A percentile compares a stretch with the other conserved stretches of the same genome.
Evolutionary conservation across 2,329 filamentous ascomycete species (phyloP).

Genomic region (Tothia fuscella): DNA sequence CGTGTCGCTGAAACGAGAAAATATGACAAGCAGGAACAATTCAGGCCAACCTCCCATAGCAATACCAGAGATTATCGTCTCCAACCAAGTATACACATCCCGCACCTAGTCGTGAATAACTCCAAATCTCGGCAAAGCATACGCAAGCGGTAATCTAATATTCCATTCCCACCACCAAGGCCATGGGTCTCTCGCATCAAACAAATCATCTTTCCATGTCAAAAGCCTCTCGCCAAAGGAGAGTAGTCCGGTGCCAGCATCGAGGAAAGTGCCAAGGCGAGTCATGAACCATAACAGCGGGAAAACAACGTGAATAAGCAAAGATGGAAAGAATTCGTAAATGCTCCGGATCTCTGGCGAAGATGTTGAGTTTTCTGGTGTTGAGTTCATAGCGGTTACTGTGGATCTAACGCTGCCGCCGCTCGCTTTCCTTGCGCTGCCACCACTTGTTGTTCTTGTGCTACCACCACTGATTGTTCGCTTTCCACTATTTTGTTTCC

Average conservation of each 20-base stretch:
- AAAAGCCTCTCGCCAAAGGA: not conserved
- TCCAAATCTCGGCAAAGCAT: not conserved
- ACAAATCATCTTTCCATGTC: not conserved
- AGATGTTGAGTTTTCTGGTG: not conserved
- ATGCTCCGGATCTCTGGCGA: not conserved
- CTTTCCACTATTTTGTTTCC: not conserved
- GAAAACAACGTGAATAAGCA: not conserved
- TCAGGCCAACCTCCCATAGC: no score
- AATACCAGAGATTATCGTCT: no score
- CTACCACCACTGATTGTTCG: not conserved
- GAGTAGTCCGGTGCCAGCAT: not conserved
- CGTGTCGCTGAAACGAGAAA: no score
- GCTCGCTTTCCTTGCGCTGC: not conserved
- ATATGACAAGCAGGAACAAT: no score
- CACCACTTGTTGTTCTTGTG: not conserved
- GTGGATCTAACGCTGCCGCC: not conserved
- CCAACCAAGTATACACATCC: no score
- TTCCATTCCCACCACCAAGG: conserved; percentile 6
- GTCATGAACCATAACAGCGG: not conserved
- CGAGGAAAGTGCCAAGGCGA: not conserved
- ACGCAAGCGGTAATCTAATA: not conserved
- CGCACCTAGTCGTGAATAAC: no score
- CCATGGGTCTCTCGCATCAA: not conserved
- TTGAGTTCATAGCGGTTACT: not conserved
- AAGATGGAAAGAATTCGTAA: not conserved